These are phyloP conservation scores for Akanthomyces muscarius DNA, from an alignment of 2,329 filamentous ascomycete genomes.

Conservation along the genomic window DNA sequence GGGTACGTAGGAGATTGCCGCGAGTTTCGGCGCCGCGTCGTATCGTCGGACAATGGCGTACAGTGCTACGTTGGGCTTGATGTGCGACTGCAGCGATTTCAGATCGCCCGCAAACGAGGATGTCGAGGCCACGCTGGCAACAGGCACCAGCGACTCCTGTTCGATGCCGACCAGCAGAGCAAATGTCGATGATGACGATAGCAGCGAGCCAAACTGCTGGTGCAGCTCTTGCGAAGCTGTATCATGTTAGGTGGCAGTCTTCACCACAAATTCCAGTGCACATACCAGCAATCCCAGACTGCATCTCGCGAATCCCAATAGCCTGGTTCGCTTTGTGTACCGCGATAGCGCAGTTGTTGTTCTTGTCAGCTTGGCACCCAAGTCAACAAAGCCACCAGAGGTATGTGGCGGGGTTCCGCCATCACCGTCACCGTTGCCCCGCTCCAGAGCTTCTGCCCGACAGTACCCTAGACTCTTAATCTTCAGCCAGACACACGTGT, in stretches of 20 bases:
- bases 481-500: background rate
- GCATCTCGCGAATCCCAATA: conserved; percentile 47
- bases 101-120: conserved; percentile 63
- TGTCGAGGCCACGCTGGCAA: conserved; percentile 49
- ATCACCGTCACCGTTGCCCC: conserved; percentile 14
- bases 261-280: background rate
- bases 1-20: conserved; percentile 74
- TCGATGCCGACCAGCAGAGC: conserved; percentile 69
- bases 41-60: conserved; percentile 73
- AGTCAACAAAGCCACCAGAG: background rate
- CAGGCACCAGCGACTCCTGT: conserved; percentile 62
- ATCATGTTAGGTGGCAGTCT: conserved; percentile 5
- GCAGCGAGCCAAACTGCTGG: conserved; percentile 66
- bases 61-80: conserved; percentile 63
- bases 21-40: conserved; percentile 52
- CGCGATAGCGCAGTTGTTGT: background rate
- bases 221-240: conserved; percentile 74
- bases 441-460: background rate
- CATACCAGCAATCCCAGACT: conserved; percentile 73
- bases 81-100: conserved; percentile 54
- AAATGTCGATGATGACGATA: conserved; percentile 58
- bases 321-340: background rate
- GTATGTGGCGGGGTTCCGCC: conserved; percentile 4
- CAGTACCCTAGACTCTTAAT: background rate
- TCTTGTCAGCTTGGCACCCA: background rate